Evolutionary conservation across 805 yeast genomes (phyloP).

Genomic region (Starmerella powellii): DNA sequence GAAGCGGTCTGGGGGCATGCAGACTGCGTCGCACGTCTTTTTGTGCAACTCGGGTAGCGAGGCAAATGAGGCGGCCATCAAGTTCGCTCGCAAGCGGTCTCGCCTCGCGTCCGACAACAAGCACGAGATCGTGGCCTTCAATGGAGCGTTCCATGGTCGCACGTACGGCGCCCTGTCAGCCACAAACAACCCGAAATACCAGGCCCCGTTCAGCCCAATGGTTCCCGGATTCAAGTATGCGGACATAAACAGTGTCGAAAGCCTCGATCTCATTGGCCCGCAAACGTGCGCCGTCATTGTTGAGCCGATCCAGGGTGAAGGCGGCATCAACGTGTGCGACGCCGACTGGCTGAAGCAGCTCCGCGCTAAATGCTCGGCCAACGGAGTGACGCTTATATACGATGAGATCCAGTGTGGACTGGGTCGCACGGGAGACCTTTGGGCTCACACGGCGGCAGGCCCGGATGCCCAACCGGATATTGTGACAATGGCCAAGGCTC

Average conservation of each 20-base stretch:
- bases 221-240: slow-evolving; percentile 80
- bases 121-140: slow-evolving; percentile 72
- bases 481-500: slow-evolving; percentile 85
- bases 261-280: slow-evolving; percentile 48
- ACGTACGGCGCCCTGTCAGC: slow-evolving; percentile 87
- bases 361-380: slow-evolving; percentile 52
- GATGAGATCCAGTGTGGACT: slow-evolving; percentile 97
- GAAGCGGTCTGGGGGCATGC: slow-evolving; percentile 62
- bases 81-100: slow-evolving; percentile 74
- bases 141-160: slow-evolving; percentile 88
- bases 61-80: slow-evolving; percentile 69
- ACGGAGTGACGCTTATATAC: slow-evolving; percentile 66
- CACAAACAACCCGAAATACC: slow-evolving; percentile 87
- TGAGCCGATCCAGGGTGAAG: slow-evolving; percentile 98
- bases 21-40: slow-evolving; percentile 61
- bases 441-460: slow-evolving; percentile 81
- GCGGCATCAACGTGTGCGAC: slow-evolving; percentile 69
- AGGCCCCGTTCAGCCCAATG: slow-evolving; percentile 79
- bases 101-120: slow-evolving; percentile 39
- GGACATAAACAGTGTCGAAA: slow-evolving; percentile 44
- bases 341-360: slow-evolving; percentile 53
- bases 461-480: slow-evolving; percentile 86
- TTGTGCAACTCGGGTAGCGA: slow-evolving; percentile 66
- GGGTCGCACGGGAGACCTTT: slow-evolving; percentile 80
- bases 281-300: slow-evolving; percentile 83